Evolutionary conservation across 257 asterid species (phyloP).

Genomic region (Anisodus tanguticus): DNA sequence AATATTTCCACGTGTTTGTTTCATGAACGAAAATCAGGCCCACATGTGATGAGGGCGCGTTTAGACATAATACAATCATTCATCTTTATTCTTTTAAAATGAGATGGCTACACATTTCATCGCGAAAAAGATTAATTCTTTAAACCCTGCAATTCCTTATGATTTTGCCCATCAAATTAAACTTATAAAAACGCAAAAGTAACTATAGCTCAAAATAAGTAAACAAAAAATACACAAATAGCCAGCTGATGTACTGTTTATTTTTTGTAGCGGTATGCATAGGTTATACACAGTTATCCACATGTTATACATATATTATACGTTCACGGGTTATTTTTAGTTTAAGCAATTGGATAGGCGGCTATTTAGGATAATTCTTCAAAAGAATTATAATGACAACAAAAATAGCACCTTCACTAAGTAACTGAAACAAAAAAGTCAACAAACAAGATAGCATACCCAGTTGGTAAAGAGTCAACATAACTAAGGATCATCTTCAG

Average conservation of each 20-base stretch:
- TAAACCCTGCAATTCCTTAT: not conserved
- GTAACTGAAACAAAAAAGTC: not conserved
- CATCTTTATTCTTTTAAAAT: not conserved
- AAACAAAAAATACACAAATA: too few relatives aligned
- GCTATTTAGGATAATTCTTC: too few relatives aligned
- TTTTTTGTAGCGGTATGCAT: too few relatives aligned
- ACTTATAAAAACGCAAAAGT: not conserved
- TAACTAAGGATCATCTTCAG: conserved; percentile 87
- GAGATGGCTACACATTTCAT: not conserved
- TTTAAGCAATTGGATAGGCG: too few relatives aligned
- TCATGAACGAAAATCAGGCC: not conserved
- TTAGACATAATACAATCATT: not conserved
- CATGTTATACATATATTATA: too few relatives aligned
- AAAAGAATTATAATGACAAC: too few relatives aligned
- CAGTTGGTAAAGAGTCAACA: conserved; percentile 71
- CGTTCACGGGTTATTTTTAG: too few relatives aligned
- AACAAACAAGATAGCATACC: conserved; percentile 44
- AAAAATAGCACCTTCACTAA: too few relatives aligned
- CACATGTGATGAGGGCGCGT: not conserved
- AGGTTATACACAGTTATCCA: too few relatives aligned
- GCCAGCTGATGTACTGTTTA: too few relatives aligned
- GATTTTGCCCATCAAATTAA: not conserved
- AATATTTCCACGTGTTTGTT: not conserved
- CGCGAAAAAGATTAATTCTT: not conserved
- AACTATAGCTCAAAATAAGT: not conserved